Conservation (phyloP, 1,139 yeast species). For the Yamadazyma triangularis region DNA sequence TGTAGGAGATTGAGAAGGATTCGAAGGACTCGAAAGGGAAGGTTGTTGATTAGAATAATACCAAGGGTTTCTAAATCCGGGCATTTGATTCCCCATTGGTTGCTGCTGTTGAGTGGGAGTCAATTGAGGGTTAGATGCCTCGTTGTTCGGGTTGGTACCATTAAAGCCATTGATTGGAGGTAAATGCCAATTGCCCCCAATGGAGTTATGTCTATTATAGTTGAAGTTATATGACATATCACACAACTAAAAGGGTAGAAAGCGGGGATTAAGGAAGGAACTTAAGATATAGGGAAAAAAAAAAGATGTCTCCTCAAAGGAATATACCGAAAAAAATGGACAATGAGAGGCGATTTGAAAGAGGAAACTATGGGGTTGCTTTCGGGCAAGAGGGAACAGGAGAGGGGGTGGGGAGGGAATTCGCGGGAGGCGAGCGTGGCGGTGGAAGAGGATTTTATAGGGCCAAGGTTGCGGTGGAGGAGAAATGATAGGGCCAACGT, state of each 20-base stretch:
- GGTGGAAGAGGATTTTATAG: too few species aligned
- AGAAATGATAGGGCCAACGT: too few species aligned
- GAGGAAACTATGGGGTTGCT: too few species aligned
- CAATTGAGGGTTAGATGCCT: constrained; percentile 8
- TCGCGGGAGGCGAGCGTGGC: constrained; percentile 1
- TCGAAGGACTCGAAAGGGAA: constrained; percentile 18
- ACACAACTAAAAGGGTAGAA: too few species aligned
- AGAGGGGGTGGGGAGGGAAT: not conserved
- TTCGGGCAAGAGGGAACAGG: too few species aligned
- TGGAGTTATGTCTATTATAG: constrained; percentile 35
- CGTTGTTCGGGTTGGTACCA: constrained; percentile 1
- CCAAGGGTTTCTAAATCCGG: constrained; percentile 48
- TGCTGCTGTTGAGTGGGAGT: constrained; percentile 4
- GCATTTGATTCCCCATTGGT: too few species aligned
- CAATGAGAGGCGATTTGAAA: too few species aligned
- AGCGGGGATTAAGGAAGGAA: too few species aligned
- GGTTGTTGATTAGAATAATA: constrained; percentile 23
- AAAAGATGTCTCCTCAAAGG: too few species aligned
- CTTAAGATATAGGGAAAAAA: too few species aligned
- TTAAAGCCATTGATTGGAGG: constrained; percentile 12
- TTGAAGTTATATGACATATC: constrained; percentile 21
- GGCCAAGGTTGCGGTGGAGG: too few species aligned
- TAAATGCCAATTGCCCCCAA: constrained; percentile 38
- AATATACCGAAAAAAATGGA: too few species aligned
- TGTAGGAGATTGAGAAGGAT: constrained; percentile 21